These are phyloP conservation scores for Penicillium samsonianum DNA, from an alignment of 495 filamentous ascomycete genomes.

Conservation along the genomic window DNA sequence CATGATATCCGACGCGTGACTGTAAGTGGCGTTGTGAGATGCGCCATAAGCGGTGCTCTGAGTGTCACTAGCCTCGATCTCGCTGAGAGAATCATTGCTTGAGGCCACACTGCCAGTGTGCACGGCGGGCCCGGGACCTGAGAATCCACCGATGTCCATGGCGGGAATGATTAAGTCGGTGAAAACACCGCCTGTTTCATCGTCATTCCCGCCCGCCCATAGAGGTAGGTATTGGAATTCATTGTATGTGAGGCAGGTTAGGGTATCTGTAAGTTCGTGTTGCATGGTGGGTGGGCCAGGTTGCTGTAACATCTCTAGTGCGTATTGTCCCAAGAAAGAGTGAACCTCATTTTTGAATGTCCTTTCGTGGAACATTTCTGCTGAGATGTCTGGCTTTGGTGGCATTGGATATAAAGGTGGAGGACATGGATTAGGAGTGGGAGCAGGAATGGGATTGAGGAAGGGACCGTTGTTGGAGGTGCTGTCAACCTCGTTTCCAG, in stretches of 20 bases:
- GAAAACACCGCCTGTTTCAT: slow-evolving; percentile 56
- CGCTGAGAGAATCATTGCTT: slow-evolving; percentile 25
- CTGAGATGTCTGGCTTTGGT: not conserved
- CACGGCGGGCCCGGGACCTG: slow-evolving; percentile 43
- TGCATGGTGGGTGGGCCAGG: slow-evolving; percentile 12
- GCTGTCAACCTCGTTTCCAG: not conserved
- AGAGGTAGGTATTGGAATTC: slow-evolving; percentile 56
- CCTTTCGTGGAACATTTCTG: not conserved
- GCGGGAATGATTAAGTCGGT: slow-evolving; percentile 40
- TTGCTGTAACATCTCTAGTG: slow-evolving; percentile 20
- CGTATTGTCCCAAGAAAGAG: slow-evolving; percentile 21
- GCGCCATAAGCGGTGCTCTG: slow-evolving; percentile 37
- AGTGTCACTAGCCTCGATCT: slow-evolving; percentile 30
- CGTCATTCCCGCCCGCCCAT: slow-evolving; percentile 58
- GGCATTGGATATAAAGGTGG: not conserved
- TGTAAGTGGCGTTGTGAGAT: slow-evolving; percentile 37
- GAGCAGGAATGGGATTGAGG: not conserved
- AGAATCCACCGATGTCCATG: slow-evolving; percentile 43
- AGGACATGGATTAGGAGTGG: not conserved
- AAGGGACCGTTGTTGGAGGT: not conserved
- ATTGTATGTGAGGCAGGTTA: slow-evolving; percentile 49
- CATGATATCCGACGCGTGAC: slow-evolving; percentile 30
- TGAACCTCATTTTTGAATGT: slow-evolving; percentile 8
- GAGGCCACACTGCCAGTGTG: slow-evolving; percentile 40
- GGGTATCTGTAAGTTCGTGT: slow-evolving; percentile 37